Conservation (phyloP, 2,329 filamentous ascomycete genomes). For the Claviceps sp. region DNA sequence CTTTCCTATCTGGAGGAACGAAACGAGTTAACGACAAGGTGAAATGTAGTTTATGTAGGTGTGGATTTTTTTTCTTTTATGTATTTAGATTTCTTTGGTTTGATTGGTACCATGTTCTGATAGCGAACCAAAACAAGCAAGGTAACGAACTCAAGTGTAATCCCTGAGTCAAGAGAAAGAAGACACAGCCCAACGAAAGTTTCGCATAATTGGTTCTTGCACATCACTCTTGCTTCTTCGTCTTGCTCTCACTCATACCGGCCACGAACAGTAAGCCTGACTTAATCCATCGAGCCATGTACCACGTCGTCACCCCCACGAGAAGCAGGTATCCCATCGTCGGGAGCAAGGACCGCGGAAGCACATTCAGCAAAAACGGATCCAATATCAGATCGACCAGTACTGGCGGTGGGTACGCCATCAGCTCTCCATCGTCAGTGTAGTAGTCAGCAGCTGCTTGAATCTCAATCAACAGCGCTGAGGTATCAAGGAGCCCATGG, state of each 20-base stretch:
- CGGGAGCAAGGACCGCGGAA: conserved; percentile 65
- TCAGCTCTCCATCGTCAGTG: conserved; percentile 58
- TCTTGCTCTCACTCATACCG: conserved; percentile 10
- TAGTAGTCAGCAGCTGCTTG: conserved; percentile 75
- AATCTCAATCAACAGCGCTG: conserved; percentile 60
- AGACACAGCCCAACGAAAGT: not conserved
- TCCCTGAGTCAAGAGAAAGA: not conserved
- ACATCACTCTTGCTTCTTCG: conserved; percentile 25
- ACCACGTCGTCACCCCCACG: conserved; percentile 39
- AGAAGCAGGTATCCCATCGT: conserved; percentile 55
- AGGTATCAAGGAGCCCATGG: not conserved
- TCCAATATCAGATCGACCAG: conserved; percentile 75
- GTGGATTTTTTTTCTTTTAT: conserved; percentile 1
- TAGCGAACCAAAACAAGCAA: not conserved
- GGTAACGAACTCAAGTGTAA: not conserved
- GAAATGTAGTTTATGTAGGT: not conserved
- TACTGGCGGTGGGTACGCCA: conserved; percentile 62
- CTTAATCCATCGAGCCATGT: conserved; percentile 25
- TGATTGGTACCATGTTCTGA: not conserved
- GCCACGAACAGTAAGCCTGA: conserved; percentile 17
- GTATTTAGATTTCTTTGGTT: conserved; percentile 3
- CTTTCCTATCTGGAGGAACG: not conserved
- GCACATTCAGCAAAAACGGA: conserved; percentile 64
- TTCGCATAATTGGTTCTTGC: not conserved
- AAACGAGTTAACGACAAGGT: conserved; percentile 5